Conservation (phyloP, 768 basidiomycete species). For the Kwoniella sp. region DNA sequence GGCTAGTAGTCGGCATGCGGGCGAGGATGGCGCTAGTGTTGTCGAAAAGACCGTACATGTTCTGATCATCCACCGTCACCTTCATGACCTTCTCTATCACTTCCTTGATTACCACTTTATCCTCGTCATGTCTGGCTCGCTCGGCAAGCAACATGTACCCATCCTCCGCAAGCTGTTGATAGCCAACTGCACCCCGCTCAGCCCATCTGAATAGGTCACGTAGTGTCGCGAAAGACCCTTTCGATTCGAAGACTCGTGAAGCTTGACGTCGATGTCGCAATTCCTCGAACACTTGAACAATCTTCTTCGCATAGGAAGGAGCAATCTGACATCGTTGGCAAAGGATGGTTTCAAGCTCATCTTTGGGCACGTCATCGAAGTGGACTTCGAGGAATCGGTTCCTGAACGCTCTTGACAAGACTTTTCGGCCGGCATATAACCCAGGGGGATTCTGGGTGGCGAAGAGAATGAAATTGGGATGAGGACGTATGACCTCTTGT, state of each 20-base stretch:
- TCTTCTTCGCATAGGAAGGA: conserved; percentile 86
- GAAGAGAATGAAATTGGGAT: conserved; percentile 96
- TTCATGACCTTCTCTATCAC: conserved; percentile 88
- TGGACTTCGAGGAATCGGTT: conserved; percentile 97
- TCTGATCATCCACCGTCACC: conserved; percentile 73
- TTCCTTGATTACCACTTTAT: conserved; percentile 85
- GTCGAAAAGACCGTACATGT: conserved; percentile 64
- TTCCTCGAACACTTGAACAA: conserved; percentile 89
- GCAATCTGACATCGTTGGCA: conserved; percentile 89
- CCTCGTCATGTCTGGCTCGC: conserved; percentile 78
- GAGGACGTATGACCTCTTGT: conserved; percentile 87
- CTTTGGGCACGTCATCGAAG: conserved; percentile 93
- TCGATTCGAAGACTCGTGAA: conserved; percentile 93
- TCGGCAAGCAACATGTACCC: conserved; percentile 98
- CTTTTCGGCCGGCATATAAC: conserved; percentile 89
- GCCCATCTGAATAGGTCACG: conserved; percentile 99
- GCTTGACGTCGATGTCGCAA: conserved; percentile 88
- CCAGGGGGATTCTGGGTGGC: conserved; percentile 98
- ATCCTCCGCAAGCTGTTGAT: conserved; percentile 90
- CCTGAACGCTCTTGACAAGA: conserved; percentile 91
- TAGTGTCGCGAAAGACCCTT: conserved; percentile 92
- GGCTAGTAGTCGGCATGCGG: conserved; percentile 35
- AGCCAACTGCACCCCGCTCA: conserved; percentile 79
- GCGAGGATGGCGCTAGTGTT: conserved; percentile 31
- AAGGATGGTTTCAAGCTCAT: conserved; percentile 90